phyloP scores from a whole-genome alignment of 2,329 filamentous ascomycete species.

The Ceratocystis harringtonii region DNA sequence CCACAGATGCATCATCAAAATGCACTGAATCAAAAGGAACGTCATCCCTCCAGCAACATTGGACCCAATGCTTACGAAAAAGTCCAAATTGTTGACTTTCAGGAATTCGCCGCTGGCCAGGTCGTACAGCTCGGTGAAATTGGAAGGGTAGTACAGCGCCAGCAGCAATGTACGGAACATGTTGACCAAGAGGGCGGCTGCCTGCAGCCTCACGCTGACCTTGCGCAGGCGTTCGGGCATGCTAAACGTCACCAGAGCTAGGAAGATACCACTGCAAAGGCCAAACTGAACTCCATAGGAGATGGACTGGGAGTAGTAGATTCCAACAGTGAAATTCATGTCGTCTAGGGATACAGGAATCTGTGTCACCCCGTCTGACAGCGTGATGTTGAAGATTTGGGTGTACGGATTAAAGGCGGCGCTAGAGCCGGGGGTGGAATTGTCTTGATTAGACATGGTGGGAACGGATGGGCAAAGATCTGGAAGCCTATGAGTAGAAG shows the following conservation, averaged over 20 bases:
- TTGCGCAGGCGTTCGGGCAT: slow-evolving; percentile 48
- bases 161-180: slow-evolving; percentile 43
- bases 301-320: slow-evolving; percentile 32
- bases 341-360: neutral
- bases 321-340: slow-evolving; percentile 25
- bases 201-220: slow-evolving; percentile 50
- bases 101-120: slow-evolving; percentile 40
- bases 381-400: neutral
- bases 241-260: slow-evolving; percentile 53
- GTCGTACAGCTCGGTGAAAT: slow-evolving; percentile 47
- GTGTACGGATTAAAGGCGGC: slow-evolving; percentile 5
- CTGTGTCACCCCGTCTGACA: neutral
- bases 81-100: slow-evolving; percentile 29
- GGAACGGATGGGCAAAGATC: neutral
- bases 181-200: slow-evolving; percentile 44
- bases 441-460: neutral
- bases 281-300: slow-evolving; percentile 59
- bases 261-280: slow-evolving; percentile 47
- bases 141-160: slow-evolving; percentile 43
- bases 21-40: slow-evolving; percentile 27
- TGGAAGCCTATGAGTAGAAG: neutral
- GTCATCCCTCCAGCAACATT: slow-evolving; percentile 31
- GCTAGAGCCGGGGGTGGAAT: neutral
- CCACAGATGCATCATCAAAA: slow-evolving; percentile 39
- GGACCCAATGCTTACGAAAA: slow-evolving; percentile 26